Percentiles rank a stretch among this genome's conserved stretches.
These are phyloP conservation scores for Flaveria linearis DNA, from an alignment of 129 eudicot genomes.

Conservation along the genomic window DNA sequence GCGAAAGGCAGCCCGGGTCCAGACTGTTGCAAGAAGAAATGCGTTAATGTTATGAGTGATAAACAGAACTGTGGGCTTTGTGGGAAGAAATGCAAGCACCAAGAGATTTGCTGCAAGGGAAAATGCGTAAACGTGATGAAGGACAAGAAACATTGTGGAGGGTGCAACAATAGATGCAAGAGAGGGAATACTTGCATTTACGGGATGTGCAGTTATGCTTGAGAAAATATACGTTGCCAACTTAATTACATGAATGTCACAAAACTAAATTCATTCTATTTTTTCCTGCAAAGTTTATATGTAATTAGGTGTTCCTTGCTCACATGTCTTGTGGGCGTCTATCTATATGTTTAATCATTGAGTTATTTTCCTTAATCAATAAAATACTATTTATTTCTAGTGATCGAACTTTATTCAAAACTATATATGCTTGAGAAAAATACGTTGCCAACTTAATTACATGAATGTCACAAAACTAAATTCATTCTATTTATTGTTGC, in stretches of 20 bases:
- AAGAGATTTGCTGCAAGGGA: constrained; percentile 65
- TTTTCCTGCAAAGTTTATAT: constrained; percentile 3
- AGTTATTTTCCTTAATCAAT: too few species aligned
- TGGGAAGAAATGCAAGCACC: constrained; percentile 53
- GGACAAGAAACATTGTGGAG: constrained; percentile 56
- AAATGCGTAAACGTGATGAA: constrained; percentile 47
- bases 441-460: background rate
- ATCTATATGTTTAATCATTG: too few species aligned
- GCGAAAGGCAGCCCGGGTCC: constrained; percentile 54
- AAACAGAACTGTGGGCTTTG: constrained; percentile 57
- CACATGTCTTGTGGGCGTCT: too few species aligned
- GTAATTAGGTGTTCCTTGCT: background rate
- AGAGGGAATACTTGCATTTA: constrained; percentile 40
- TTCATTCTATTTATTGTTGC: constrained; percentile 5
- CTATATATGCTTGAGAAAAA: constrained; percentile 13
- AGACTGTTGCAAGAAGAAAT: constrained; percentile 67
- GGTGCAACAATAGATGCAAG: constrained; percentile 56
- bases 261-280: background rate
- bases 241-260: background rate
- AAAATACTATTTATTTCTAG: too few species aligned
- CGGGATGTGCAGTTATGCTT: constrained; percentile 73
- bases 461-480: background rate
- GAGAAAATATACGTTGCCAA: background rate
- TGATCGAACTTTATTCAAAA: too few species aligned
- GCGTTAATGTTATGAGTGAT: constrained; percentile 56